Base-by-base conservation (phyloP, 2,329 filamentous ascomycete genomes). In the Cytospora paraplurivora region DNA sequence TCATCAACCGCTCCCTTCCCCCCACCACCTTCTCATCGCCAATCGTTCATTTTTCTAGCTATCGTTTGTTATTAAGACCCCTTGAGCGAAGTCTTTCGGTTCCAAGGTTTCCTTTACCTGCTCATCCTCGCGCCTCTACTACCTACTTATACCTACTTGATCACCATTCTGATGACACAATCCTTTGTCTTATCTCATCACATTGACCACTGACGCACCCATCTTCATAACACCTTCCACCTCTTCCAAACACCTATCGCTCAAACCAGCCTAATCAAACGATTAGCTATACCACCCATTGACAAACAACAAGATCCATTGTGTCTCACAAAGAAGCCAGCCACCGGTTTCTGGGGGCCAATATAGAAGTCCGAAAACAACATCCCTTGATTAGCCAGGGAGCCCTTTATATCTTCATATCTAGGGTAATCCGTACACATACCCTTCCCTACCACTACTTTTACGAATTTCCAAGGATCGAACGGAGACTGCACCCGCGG, bases 21-120 rank as follows among this genome's bases (percentile, higher is more conserved):
- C 51, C 58, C 58, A 61, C 38, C 58, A 52, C 17, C 37, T 51
- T 44, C 27, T 56, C 64, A 60, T 35, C 61, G 53, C 54, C 61
- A 35, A 59, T 54, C 57, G 35, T 59, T 54, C 38, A 37, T 59
- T 52, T 50, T 56, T 34, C 21, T 49, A n/a, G 17, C 50, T 49
- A 61, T 55, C 44, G 38, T 37, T 51, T 55, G 35, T 5, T 41
- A 15, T 61, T 53, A 32, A 37, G 49, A 27, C 21, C 21, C 37
- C 52, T n/a, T 55, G 51, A 38, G 19, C 51, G 38, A 35, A 47
- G 51, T 35, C 58, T 32, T 33, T 51, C 27, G n/a, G n/a, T n/a
- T n/a, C n/a, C n/a, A n/a, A n/a, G 47, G 33, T n/a, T 44, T 38
- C 41, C 34, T 57, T 35, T 55, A 50, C 49, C 27, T 47, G 27